Conservation (phyloP, 1,139 yeast species). For the Pichia sp. region DNA sequence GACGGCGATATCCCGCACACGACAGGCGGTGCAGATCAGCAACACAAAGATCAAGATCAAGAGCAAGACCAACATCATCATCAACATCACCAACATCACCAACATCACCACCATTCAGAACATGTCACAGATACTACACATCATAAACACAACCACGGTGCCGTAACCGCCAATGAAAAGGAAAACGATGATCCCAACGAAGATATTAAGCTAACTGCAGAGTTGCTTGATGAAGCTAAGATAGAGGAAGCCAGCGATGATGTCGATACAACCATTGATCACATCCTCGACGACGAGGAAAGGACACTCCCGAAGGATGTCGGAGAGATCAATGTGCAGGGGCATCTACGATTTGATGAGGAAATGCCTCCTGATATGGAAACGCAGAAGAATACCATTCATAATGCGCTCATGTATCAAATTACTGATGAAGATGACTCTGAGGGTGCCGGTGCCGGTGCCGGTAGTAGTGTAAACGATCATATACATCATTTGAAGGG, state of each 20-base stretch:
- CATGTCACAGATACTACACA: too few relatives aligned
- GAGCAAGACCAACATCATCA: too few relatives aligned
- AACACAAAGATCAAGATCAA: too few relatives aligned
- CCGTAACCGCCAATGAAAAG: too few relatives aligned
- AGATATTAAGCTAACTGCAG: too few relatives aligned
- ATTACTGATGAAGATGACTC: not conserved
- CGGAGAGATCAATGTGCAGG: conserved; percentile 14
- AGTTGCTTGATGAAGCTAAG: too few relatives aligned
- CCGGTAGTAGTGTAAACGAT: not conserved
- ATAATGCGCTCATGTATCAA: conserved; percentile 24
- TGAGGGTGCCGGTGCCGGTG: not conserved
- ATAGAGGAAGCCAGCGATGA: conserved; percentile 8
- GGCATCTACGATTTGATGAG: conserved; percentile 15
- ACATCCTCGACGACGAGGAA: conserved; percentile 4
- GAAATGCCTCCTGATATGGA: conserved; percentile 21
- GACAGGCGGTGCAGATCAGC: too few relatives aligned
- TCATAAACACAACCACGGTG: too few relatives aligned
- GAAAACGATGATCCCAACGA: too few relatives aligned
- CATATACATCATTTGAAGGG: conserved; percentile 1
- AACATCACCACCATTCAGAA: too few relatives aligned
- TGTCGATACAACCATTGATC: conserved; percentile 6
- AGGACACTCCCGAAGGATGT: conserved; percentile 13
- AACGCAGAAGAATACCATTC: conserved; percentile 24
- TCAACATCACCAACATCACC: too few relatives aligned
- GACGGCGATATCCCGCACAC: too few relatives aligned